Evolutionary conservation across 352 stramenopile genomes (phyloP).

Genomic region (Pythium phragmiticola): DNA sequence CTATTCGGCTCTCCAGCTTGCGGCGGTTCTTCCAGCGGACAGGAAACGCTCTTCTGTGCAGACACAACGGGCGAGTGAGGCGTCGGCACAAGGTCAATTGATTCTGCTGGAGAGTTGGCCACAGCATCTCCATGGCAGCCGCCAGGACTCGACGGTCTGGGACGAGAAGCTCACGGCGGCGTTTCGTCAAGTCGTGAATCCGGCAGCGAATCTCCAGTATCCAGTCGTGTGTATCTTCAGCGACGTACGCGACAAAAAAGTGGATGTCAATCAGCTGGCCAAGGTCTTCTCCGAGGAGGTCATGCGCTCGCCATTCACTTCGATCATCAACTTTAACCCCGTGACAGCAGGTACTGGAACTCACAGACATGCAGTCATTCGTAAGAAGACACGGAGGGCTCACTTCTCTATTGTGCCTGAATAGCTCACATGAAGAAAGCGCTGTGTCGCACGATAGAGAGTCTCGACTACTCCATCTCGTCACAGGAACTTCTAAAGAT

Average conservation of each 20-base stretch:
- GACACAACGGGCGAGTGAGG: neutral
- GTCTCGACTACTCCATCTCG: constrained; percentile 33
- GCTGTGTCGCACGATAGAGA: constrained; percentile 39
- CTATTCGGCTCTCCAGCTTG: constrained; percentile 54
- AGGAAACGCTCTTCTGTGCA: constrained; percentile 10
- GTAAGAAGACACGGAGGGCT: neutral
- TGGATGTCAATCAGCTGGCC: constrained; percentile 60
- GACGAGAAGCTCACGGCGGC: constrained; percentile 60
- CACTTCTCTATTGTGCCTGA: neutral
- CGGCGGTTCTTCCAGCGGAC: constrained; percentile 1
- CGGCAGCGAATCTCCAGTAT: constrained; percentile 35
- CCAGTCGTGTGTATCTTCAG: constrained; percentile 83
- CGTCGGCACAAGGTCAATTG: constrained; percentile 33
- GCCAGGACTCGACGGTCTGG: constrained; percentile 29
- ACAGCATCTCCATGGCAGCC: constrained; percentile 36
- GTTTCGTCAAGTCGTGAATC: constrained; percentile 53
- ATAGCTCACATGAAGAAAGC: constrained; percentile 74
- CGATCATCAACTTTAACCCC: constrained; percentile 76
- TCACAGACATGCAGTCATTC: neutral
- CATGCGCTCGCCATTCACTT: constrained; percentile 61
- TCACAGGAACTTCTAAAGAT: constrained; percentile 43
- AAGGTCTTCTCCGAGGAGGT: constrained; percentile 68
- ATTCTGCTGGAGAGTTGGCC: constrained; percentile 82
- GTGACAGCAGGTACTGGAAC: constrained; percentile 53
- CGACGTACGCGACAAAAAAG: constrained; percentile 71